Evolutionary conservation across 306 rosid genomes (phyloP).

Genomic region (Vigna radiata): DNA sequence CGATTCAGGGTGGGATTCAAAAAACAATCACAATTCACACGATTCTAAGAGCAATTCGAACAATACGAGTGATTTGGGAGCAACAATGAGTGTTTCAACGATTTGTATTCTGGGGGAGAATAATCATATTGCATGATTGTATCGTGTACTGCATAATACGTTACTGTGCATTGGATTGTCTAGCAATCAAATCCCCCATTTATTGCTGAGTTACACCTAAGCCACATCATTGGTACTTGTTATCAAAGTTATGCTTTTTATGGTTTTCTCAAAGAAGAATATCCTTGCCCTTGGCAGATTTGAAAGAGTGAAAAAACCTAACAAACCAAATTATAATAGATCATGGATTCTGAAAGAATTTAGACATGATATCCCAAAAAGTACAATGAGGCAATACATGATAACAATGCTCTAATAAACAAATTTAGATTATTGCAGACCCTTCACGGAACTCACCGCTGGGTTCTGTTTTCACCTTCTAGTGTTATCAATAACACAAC

Average conservation of each 20-base stretch:
- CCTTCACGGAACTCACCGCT: constrained; percentile 22
- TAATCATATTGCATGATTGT: too few relatives aligned
- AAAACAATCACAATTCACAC: too few relatives aligned
- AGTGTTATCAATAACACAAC: constrained; percentile 1
- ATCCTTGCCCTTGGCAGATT: constrained; percentile 21
- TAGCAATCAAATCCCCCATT: constrained; percentile 7
- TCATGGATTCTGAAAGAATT: constrained; percentile 3
- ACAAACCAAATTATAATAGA: constrained; percentile 6
- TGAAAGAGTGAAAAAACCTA: constrained; percentile 21
- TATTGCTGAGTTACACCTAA: neutral
- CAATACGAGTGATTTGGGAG: too few relatives aligned
- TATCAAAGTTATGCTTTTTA: constrained; percentile 12
- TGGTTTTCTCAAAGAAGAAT: constrained; percentile 24
- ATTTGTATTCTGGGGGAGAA: too few relatives aligned
- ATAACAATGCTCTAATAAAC: neutral
- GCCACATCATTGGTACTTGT: neutral
- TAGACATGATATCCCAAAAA: constrained; percentile 17
- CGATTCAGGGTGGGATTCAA: too few relatives aligned
- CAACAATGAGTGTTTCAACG: too few relatives aligned
- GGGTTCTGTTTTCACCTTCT: constrained; percentile 24
- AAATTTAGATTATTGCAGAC: constrained; percentile 23
- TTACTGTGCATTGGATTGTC: neutral
- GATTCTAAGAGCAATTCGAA: too few relatives aligned
- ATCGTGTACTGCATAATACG: too few relatives aligned
- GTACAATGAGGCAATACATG: neutral